Base-by-base conservation (phyloP, 2,329 filamentous ascomycete genomes). In the Aspergillus caelatus region DNA sequence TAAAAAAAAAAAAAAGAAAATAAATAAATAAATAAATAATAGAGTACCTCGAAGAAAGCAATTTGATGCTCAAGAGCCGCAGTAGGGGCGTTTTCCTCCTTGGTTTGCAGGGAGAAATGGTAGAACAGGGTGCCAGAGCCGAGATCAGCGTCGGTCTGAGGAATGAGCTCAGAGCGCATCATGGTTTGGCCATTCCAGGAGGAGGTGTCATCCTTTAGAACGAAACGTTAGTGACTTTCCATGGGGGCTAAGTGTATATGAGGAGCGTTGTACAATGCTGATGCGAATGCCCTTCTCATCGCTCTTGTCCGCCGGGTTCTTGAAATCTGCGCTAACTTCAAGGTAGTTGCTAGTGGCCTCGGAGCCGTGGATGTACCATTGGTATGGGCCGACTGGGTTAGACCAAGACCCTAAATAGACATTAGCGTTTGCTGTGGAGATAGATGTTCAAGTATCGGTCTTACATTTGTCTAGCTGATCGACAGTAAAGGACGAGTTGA, bases 281-380 rank as follows among this genome's bases (percentile, higher is more conserved):
- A 92, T 87, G 73, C 89, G 89, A 68, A 85, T 86, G 21, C 90
- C 90, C 76, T 91, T 85, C 41, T 80, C 83, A 57, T 86, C 88
- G 56, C 80, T 81, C 0, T 80, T 81, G 75, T 91, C 89, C 68
- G 84, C 84, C 0, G 88, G 86, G 77, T 91, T 91, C 79, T 89
- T 90, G 82, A 82, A 88, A 62, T 78, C 76, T 0, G 86, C 76
- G 2, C 83, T 85, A 1, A 91, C 81, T 69, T 86, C 87, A 68
- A 91, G 83, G 76, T 91, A 91, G 70, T 85, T 79, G 0, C 58
- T 21, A 0, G 73, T 75, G 0, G 78, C 58, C 10, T 82, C 84
- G 6, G 80, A 79, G 41, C 90, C 90, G 79, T 92, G 90, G 74
- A 91, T 91, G 80, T 92, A 92, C 82, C 90, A 92, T 76, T 92